These are phyloP conservation scores for Sorghum bicolor DNA, from an alignment of 176 grass and related monocot genomes.

Conservation along the genomic window DNA sequence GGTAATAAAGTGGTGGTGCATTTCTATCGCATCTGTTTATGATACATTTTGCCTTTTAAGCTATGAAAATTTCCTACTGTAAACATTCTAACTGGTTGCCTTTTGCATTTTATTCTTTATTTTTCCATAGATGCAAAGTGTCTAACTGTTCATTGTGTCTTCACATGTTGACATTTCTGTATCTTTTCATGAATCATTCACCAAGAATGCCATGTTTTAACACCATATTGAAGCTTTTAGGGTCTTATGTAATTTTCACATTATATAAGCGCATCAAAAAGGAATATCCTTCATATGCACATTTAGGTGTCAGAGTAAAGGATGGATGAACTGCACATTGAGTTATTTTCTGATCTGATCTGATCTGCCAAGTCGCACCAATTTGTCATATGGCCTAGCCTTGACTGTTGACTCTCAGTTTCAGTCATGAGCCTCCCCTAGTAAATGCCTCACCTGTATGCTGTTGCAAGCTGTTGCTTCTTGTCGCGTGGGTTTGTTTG, in stretches of 20 bases:
- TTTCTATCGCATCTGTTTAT: background rate
- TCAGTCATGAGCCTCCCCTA: conserved; percentile 18
- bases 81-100: background rate
- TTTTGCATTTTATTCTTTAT: background rate
- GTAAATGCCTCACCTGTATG: conserved; percentile 12
- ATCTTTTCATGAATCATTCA: conserved; percentile 11
- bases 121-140: background rate
- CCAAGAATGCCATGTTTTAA: background rate
- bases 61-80: background rate
- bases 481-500: background rate
- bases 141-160: conserved; percentile 21
- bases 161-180: conserved; percentile 4
- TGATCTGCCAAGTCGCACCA: conserved; percentile 8
- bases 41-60: background rate
- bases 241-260: background rate
- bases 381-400: conserved; percentile 22
- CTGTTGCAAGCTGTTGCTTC: conserved; percentile 15
- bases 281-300: conserved; percentile 6
- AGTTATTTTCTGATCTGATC: conserved; percentile 8
- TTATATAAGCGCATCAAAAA: background rate
- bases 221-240: conserved; percentile 2
- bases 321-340: conserved; percentile 23
- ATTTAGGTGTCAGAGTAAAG: conserved; percentile 11
- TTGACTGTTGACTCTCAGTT: conserved; percentile 30
- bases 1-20: background rate